phyloP scores from a whole-genome alignment of 495 filamentous ascomycete species.

The Aspergillus leporis region DNA sequence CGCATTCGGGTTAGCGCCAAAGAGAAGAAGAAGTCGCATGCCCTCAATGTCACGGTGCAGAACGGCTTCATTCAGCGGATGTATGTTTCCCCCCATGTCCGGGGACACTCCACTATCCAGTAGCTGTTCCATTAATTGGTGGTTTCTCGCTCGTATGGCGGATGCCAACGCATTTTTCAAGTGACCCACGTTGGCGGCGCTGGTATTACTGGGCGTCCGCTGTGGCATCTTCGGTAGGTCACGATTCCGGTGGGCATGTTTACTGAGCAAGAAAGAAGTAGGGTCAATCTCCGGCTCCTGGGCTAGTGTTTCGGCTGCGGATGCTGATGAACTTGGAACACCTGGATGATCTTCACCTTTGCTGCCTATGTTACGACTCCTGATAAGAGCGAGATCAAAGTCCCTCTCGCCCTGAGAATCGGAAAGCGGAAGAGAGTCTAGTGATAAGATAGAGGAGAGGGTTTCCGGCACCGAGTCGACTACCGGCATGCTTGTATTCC shows the following conservation, averaged over 20 bases:
- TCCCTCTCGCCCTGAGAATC: not conserved
- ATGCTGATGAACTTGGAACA: constrained; percentile 7
- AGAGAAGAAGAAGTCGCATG: constrained; percentile 49
- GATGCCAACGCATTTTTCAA: constrained; percentile 10
- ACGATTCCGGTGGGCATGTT: not conserved
- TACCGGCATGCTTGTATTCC: not conserved
- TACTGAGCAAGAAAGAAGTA: not conserved
- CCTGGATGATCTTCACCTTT: constrained; percentile 1
- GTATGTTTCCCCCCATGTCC: constrained; percentile 34
- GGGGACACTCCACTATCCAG: constrained; percentile 51
- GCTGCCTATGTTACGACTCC: not conserved
- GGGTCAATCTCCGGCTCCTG: not conserved
- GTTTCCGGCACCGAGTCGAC: constrained; percentile 14
- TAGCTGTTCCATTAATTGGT: constrained; percentile 50
- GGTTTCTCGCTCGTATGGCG: constrained; percentile 45
- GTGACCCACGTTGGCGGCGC: constrained; percentile 5
- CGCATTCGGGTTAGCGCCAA: constrained; percentile 48
- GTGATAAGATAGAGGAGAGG: constrained; percentile 23
- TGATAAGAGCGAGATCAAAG: not conserved
- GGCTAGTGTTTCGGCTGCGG: constrained; percentile 5
- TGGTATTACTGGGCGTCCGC: constrained; percentile 13
- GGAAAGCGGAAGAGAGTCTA: constrained; percentile 16
- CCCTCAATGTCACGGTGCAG: constrained; percentile 44
- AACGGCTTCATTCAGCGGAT: constrained; percentile 45
- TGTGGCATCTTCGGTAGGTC: constrained; percentile 5